Evolutionary conservation across 139 green algal genomes (phyloP).

Genomic region (Spirogloea muscicola): DNA sequence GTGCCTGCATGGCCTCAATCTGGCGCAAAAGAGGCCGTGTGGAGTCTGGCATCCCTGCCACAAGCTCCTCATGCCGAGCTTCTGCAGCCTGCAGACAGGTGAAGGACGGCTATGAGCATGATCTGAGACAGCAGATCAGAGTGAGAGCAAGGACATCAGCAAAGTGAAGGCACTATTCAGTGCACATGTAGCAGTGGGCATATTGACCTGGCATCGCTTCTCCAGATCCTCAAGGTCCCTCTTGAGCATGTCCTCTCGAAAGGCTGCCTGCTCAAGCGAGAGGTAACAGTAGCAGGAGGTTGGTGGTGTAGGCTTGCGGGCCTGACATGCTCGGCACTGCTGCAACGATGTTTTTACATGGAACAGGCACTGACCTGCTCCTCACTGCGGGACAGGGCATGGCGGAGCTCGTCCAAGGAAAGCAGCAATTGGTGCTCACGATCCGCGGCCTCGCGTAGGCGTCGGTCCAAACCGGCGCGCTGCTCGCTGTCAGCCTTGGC

Average conservation of each 20-base stretch:
- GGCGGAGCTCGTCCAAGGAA: slow-evolving; percentile 38
- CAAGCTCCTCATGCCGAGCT: slow-evolving; percentile 80
- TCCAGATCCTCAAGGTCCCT: slow-evolving; percentile 40
- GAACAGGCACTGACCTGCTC: slow-evolving; percentile 40
- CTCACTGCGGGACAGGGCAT: slow-evolving; percentile 28
- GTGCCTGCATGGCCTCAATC: slow-evolving; percentile 79
- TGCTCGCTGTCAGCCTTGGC: slow-evolving; percentile 20
- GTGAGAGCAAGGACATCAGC: too few relatives aligned
- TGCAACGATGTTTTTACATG: too few relatives aligned
- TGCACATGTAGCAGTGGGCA: too few relatives aligned
- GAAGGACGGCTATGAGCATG: too few relatives aligned
- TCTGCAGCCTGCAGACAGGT: slow-evolving; percentile 78
- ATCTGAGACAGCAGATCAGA: too few relatives aligned
- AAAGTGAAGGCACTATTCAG: too few relatives aligned
- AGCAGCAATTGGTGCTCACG: slow-evolving; percentile 28
- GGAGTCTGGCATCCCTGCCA: slow-evolving; percentile 76
- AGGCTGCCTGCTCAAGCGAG: slow-evolving; percentile 26
- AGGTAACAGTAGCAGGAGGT: too few relatives aligned
- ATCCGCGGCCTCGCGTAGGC: slow-evolving; percentile 38
- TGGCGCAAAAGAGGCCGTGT: slow-evolving; percentile 86
- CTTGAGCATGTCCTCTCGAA: slow-evolving; percentile 39
- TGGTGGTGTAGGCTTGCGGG: too few relatives aligned
- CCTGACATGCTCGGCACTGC: too few relatives aligned
- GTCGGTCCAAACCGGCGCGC: slow-evolving; percentile 20
- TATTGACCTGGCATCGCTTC: slow-evolving; percentile 44